A percentile compares a stretch with the other conserved stretches of the same genome.
These are phyloP conservation scores for Plantago elongata DNA, from an alignment of 257 asterid species.

Conservation along the genomic window DNA sequence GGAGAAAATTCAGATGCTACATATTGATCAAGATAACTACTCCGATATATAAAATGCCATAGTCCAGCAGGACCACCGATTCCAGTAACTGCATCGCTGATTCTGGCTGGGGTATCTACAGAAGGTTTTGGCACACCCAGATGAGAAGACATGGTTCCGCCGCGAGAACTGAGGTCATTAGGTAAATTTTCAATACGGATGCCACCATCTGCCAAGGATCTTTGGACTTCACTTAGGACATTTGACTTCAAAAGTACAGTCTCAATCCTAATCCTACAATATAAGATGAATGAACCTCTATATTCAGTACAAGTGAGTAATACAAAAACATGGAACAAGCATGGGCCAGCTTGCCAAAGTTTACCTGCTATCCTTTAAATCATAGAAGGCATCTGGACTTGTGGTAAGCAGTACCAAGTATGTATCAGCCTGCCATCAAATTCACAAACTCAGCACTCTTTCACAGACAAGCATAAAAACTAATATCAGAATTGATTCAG, in stretches of 20 bases:
- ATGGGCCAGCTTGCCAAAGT: slow-evolving; percentile 3
- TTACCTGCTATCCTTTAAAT: slow-evolving; percentile 93
- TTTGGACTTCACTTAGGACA: slow-evolving; percentile 82
- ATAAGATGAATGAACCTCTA: slow-evolving; percentile 15
- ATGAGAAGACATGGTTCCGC: slow-evolving; percentile 51
- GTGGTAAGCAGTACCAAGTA: slow-evolving; percentile 84
- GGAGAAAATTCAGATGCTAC: slow-evolving; percentile 92
- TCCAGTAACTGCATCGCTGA: slow-evolving; percentile 39
- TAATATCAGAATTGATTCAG: neutral
- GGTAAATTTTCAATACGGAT: slow-evolving; percentile 80
- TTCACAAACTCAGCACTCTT: slow-evolving; percentile 13
- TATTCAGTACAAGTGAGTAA: slow-evolving; percentile 18
- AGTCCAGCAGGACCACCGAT: slow-evolving; percentile 95
- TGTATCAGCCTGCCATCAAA: slow-evolving; percentile 67
- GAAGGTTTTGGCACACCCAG: slow-evolving; percentile 51
- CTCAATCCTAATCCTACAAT: slow-evolving; percentile 76
- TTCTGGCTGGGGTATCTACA: slow-evolving; percentile 43
- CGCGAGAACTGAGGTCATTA: slow-evolving; percentile 44
- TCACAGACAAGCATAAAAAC: slow-evolving; percentile 10
- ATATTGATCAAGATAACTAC: slow-evolving; percentile 76
- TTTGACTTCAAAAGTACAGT: slow-evolving; percentile 73
- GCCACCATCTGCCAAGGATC: slow-evolving; percentile 83
- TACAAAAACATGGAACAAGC: slow-evolving; percentile 7
- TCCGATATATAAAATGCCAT: slow-evolving; percentile 95
- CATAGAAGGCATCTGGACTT: slow-evolving; percentile 83